A percentile compares a stretch with the other conserved stretches of the same genome.
Evolutionary conservation across 768 basidiomycete genomes (phyloP).

Genomic region (Tremella mesenterica): DNA sequence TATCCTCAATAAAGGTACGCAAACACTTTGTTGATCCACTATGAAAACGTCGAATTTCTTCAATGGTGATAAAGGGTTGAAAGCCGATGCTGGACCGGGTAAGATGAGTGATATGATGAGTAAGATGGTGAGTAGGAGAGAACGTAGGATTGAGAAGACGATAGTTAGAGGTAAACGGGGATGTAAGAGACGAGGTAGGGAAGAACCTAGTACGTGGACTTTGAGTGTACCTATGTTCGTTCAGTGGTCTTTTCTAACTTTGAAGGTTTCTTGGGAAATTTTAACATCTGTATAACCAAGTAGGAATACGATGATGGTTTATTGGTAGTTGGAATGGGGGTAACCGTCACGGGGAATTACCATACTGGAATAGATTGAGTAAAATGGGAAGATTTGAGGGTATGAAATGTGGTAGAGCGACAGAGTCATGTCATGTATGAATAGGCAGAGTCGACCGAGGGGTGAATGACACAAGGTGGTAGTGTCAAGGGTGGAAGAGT

Average conservation of each 20-base stretch:
- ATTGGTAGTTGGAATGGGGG: too few species aligned
- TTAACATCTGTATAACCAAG: too few species aligned
- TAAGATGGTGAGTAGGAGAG: constrained; percentile 67
- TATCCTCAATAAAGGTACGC: constrained; percentile 68
- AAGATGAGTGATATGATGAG: constrained; percentile 49
- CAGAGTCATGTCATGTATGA: too few species aligned
- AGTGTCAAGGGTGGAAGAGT: too few species aligned
- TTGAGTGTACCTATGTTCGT: constrained; percentile 68
- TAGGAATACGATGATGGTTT: too few species aligned
- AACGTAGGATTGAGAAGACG: constrained; percentile 75
- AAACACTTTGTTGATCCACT: constrained; percentile 90
- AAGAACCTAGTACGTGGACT: constrained; percentile 63
- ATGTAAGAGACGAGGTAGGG: constrained; percentile 69
- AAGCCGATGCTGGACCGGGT: constrained; percentile 25
- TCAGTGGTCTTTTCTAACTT: too few species aligned
- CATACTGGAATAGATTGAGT: too few species aligned
- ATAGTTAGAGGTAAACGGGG: constrained; percentile 67
- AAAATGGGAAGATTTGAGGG: too few species aligned
- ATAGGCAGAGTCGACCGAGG: not conserved
- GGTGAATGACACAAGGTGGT: too few species aligned
- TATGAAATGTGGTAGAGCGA: too few species aligned
- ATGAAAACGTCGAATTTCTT: constrained; percentile 65
- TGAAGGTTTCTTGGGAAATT: too few species aligned
- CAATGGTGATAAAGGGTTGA: constrained; percentile 29
- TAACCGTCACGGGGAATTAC: too few species aligned